Evolutionary conservation across 2,329 filamentous ascomycete genomes (phyloP).

Genomic region (Nannizzia gypsea): DNA sequence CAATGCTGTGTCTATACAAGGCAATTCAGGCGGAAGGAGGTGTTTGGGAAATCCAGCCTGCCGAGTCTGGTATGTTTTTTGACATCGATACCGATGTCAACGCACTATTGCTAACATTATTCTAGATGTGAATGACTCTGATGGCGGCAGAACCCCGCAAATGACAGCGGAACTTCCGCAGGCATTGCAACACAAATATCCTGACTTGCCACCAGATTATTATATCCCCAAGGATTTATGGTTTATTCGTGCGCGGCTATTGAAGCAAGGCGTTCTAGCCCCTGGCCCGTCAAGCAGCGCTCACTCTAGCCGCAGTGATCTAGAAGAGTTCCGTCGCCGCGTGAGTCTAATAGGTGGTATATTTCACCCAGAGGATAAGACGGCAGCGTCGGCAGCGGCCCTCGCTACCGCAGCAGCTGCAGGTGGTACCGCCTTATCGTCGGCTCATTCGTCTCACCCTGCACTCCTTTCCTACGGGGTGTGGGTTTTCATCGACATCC

Average conservation of each 20-base stretch:
- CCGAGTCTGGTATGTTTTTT: constrained; percentile 26
- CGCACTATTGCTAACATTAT: neutral
- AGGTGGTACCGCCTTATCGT: constrained; percentile 31
- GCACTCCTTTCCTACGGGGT: constrained; percentile 52
- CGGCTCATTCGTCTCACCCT: constrained; percentile 34
- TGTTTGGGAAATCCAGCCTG: constrained; percentile 58
- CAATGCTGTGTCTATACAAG: constrained; percentile 89
- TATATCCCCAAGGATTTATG: constrained; percentile 85
- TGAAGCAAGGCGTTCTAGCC: constrained; percentile 62
- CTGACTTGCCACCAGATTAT: constrained; percentile 48
- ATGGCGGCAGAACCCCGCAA: constrained; percentile 27
- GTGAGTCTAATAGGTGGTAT: constrained; percentile 26
- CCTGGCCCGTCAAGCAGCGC: constrained; percentile 33
- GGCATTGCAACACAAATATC: constrained; percentile 34
- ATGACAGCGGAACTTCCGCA: constrained; percentile 26
- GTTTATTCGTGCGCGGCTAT: constrained; percentile 84
- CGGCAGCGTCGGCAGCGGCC: constrained; percentile 18
- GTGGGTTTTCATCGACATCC: constrained; percentile 92
- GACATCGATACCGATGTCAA: neutral
- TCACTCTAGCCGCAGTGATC: constrained; percentile 31
- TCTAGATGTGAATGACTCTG: constrained; percentile 21
- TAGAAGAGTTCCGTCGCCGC: constrained; percentile 31
- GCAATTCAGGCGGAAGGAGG: constrained; percentile 79
- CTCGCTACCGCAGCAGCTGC: constrained; percentile 14
- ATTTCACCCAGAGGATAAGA: constrained; percentile 25